Percentiles rank a stretch among this genome's conserved stretches.
phyloP scores from a whole-genome alignment of 139 green algal species.

The Zygnema circumcarinatum region DNA sequence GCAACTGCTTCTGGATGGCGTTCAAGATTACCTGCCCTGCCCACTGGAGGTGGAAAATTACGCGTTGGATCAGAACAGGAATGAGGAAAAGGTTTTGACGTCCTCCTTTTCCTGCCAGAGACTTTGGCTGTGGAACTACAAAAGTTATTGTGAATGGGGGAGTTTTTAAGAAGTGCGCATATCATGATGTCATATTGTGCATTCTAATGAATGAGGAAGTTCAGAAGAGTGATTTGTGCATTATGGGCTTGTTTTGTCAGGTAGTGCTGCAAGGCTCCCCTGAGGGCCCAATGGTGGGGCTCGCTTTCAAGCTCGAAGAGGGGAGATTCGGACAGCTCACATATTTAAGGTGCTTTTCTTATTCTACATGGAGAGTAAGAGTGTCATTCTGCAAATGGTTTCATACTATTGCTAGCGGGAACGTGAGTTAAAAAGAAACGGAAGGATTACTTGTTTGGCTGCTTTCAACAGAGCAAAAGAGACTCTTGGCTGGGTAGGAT shows the following conservation, averaged over 20 bases:
- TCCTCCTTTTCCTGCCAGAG: not conserved
- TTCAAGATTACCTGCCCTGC: conserved; percentile 90
- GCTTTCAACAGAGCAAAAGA: too few relatives aligned
- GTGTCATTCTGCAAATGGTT: too few relatives aligned
- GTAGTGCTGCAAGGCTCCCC: conserved; percentile 44
- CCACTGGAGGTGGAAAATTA: conserved; percentile 81
- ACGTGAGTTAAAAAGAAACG: too few relatives aligned
- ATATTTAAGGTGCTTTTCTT: conserved; percentile 79
- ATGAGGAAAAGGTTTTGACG: conserved; percentile 70
- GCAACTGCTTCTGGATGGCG: conserved; percentile 86
- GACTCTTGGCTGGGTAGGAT: conserved; percentile 60
- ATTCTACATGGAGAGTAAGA: too few relatives aligned
- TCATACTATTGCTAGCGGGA: too few relatives aligned
- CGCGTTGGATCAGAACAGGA: conserved; percentile 76
- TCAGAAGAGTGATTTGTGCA: too few relatives aligned
- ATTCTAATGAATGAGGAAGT: too few relatives aligned
- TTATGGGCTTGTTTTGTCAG: conserved; percentile 9
- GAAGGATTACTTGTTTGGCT: too few relatives aligned
- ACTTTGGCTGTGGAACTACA: too few relatives aligned
- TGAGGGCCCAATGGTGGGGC: conserved; percentile 61
- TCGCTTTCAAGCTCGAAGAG: conserved; percentile 99
- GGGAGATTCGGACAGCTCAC: conserved; percentile 97
- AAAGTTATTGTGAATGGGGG: too few relatives aligned
- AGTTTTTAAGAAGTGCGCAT: not conserved
- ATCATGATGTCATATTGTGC: not conserved